Evolutionary conservation across 1,284 basidiomycete species (phyloP).

Genomic region (Cutaneotrichosporon sp.): DNA sequence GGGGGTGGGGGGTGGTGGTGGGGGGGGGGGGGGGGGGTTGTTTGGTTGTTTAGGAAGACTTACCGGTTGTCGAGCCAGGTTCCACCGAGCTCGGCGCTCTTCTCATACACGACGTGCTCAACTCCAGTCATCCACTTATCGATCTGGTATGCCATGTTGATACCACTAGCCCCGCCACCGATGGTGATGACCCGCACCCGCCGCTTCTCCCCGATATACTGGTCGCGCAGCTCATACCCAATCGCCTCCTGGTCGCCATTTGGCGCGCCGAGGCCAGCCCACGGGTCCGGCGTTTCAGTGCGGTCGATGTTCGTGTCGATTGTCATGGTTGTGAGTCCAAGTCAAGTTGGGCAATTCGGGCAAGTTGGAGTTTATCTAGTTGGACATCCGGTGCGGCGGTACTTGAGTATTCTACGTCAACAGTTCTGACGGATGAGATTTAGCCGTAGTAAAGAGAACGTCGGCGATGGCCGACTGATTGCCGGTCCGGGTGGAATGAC

Average conservation of each 20-base stretch:
- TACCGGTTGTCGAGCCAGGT: constrained; percentile 30
- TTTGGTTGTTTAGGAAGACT: too few relatives aligned
- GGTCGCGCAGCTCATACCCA: constrained; percentile 13
- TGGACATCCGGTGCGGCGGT: too few relatives aligned
- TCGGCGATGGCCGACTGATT: background rate
- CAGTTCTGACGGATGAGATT: too few relatives aligned
- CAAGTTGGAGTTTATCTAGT: background rate
- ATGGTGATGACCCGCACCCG: constrained; percentile 14
- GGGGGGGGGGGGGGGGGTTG: background rate
- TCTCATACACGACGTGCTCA: constrained; percentile 16
- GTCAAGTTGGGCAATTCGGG: too few relatives aligned
- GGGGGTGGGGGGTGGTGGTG: too few relatives aligned
- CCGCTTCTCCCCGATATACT: constrained; percentile 2
- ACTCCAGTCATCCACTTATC: constrained; percentile 12
- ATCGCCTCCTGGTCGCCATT: constrained; percentile 22
- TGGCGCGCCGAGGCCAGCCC: constrained; percentile 15
- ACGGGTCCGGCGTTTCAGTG: background rate
- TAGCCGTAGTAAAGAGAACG: too few relatives aligned
- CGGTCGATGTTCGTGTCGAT: background rate
- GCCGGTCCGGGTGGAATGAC: background rate
- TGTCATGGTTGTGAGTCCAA: background rate
- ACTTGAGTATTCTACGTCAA: too few relatives aligned
- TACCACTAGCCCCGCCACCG: constrained; percentile 20
- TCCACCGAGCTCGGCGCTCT: constrained; percentile 14
- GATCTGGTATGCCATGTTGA: constrained; percentile 19